These are phyloP conservation scores for Dionaea muscipula DNA, from an alignment of 179 eudicot species.

Conservation along the genomic window DNA sequence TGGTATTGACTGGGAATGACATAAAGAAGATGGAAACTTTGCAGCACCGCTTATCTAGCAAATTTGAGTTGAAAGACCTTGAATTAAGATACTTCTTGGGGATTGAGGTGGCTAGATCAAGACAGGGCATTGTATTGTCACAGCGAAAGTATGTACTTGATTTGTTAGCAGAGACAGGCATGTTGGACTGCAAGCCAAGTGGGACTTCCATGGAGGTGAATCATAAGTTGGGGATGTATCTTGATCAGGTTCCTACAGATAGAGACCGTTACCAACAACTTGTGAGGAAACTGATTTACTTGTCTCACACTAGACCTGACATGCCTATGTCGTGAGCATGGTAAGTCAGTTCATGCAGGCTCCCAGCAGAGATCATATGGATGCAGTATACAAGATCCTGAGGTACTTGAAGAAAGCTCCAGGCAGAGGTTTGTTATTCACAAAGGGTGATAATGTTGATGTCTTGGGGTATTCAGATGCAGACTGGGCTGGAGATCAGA, in stretches of 20 bases:
- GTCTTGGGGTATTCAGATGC: background rate
- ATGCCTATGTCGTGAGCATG: background rate
- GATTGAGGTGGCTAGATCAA: background rate
- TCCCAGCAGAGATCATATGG: background rate
- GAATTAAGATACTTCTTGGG: background rate
- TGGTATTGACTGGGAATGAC: background rate
- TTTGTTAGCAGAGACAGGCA: background rate
- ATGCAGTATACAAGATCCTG: background rate
- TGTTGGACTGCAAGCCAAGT: background rate
- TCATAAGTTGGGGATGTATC: background rate
- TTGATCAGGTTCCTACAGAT: background rate
- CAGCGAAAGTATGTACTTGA: background rate
- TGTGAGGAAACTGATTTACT: background rate
- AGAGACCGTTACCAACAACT: background rate
- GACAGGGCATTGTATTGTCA: background rate
- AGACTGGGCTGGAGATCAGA: background rate
- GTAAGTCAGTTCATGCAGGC: slow-evolving; percentile 3
- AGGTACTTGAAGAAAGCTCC: background rate
- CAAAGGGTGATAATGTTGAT: background rate
- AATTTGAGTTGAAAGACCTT: background rate
- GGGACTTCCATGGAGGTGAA: background rate
- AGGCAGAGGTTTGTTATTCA: background rate
- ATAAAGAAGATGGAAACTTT: background rate
- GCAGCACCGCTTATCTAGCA: background rate
- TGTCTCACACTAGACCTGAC: background rate